phyloP scores from a whole-genome alignment of 2,329 filamentous ascomycete genomes.

The Plenodomus biglobosus region DNA sequence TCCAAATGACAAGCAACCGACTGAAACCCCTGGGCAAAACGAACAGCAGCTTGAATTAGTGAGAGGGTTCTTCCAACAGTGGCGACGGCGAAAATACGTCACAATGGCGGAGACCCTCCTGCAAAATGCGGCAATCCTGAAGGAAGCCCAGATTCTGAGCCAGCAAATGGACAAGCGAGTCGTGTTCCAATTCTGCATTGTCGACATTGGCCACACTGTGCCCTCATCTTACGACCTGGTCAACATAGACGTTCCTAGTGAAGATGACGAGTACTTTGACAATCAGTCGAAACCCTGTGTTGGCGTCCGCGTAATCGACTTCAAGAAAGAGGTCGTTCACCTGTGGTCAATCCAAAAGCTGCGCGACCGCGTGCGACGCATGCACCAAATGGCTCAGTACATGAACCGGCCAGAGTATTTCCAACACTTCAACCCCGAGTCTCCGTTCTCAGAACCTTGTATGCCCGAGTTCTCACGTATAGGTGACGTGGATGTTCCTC shows the following conservation, averaged over 20 bases:
- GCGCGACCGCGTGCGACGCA: constrained; percentile 79
- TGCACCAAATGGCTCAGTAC: constrained; percentile 97
- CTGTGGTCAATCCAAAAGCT: constrained; percentile 95
- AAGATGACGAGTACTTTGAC: constrained; percentile 82
- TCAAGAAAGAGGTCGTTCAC: constrained; percentile 80
- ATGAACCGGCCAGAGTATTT: constrained; percentile 93
- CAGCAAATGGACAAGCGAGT: constrained; percentile 92
- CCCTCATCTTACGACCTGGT: constrained; percentile 97
- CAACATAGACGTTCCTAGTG: constrained; percentile 81
- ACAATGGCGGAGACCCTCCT: constrained; percentile 91
- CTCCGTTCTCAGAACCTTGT: constrained; percentile 87
- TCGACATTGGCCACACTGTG: constrained; percentile 83
- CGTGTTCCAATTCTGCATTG: constrained; percentile 90
- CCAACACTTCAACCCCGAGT: constrained; percentile 87
- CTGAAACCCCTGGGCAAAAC: constrained; percentile 52
- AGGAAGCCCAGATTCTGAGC: constrained; percentile 97
- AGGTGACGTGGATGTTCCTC: constrained; percentile 88
- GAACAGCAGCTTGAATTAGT: constrained; percentile 73
- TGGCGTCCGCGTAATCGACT: constrained; percentile 87
- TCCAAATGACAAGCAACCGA: constrained; percentile 33
- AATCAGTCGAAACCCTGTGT: constrained; percentile 85
- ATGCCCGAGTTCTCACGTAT: constrained; percentile 91
- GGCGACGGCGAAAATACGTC: constrained; percentile 84
- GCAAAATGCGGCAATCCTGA: constrained; percentile 82
- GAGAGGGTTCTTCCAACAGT: constrained; percentile 67